phyloP scores from a whole-genome alignment of 202 grass and related monocot species.

The Saccharum hybrid region DNA sequence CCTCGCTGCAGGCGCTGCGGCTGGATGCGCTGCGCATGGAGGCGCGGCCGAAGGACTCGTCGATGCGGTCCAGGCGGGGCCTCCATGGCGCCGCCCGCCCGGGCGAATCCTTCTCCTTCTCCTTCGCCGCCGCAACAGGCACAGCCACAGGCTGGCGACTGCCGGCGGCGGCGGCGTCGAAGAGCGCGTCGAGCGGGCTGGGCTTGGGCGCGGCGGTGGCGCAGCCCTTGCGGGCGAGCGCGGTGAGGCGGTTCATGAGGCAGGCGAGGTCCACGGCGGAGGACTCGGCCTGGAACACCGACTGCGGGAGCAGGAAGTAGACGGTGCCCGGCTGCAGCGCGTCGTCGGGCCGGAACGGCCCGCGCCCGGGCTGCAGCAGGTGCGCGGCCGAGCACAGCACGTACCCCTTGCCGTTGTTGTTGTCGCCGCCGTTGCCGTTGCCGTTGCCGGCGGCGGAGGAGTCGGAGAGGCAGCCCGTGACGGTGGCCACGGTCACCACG shows the following conservation, averaged over 20 bases:
- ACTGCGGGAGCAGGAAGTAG: constrained; percentile 81
- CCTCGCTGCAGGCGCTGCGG: constrained; percentile 45
- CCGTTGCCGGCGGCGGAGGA: neutral
- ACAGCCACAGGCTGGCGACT: no score
- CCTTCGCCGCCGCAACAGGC: neutral
- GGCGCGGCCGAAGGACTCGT: constrained; percentile 69
- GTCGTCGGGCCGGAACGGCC: no score
- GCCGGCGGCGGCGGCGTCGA: neutral
- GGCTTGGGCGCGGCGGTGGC: constrained; percentile 15
- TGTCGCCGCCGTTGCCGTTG: neutral
- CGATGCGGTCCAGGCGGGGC: constrained; percentile 78
- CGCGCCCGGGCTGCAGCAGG: no score
- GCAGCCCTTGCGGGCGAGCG: constrained; percentile 57
- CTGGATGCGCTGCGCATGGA: constrained; percentile 55
- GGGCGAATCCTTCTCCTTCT: neutral
- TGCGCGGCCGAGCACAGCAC: constrained; percentile 78
- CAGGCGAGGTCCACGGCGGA: constrained; percentile 87
- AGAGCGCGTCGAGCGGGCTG: constrained; percentile 47
- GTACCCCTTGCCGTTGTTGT: constrained; percentile 19
- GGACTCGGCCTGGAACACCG: constrained; percentile 73
- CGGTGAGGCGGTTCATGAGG: constrained; percentile 81
- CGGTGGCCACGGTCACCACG: constrained; percentile 59
- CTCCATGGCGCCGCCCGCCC: constrained; percentile 46
- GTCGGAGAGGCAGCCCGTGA: constrained; percentile 35
- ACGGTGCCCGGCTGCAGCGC: no score